phyloP scores from a whole-genome alignment of 23 red algal genomes.

The Gracilaria caudata region DNA sequence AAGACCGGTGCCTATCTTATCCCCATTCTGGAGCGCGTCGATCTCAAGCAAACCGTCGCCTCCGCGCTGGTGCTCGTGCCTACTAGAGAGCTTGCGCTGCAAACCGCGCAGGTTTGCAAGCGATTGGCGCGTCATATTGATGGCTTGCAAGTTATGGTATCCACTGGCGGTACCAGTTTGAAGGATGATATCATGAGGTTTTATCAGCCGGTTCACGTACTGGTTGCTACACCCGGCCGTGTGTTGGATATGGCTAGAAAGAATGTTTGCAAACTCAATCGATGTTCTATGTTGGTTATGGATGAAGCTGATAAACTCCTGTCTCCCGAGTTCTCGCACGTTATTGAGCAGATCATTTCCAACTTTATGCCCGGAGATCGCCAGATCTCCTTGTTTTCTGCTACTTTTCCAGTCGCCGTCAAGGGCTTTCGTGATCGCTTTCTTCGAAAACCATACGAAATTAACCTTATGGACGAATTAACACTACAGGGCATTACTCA shows the following conservation, averaged over 20 bases:
- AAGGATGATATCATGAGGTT: slow-evolving; percentile 98
- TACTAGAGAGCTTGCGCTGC: slow-evolving; percentile 93
- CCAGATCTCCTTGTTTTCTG: slow-evolving; percentile 95
- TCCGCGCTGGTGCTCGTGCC: slow-evolving; percentile 90
- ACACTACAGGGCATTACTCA: slow-evolving; percentile 94
- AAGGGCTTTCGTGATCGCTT: slow-evolving; percentile 92
- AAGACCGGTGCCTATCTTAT: slow-evolving; percentile 97
- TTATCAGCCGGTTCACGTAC: slow-evolving; percentile 93
- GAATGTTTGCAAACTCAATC: slow-evolving; percentile 80
- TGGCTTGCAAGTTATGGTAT: slow-evolving; percentile 89
- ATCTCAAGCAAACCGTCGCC: slow-evolving; percentile 67
- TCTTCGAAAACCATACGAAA: slow-evolving; percentile 88
- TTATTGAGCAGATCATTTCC: slow-evolving; percentile 86
- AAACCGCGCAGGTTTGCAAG: slow-evolving; percentile 93
- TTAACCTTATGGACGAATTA: slow-evolving; percentile 99
- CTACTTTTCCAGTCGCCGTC: slow-evolving; percentile 95
- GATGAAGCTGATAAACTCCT: slow-evolving; percentile 98
- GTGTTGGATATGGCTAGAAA: slow-evolving; percentile 95
- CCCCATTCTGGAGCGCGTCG: slow-evolving; percentile 89
- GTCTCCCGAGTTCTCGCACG: slow-evolving; percentile 84
- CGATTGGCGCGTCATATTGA: slow-evolving; percentile 87
- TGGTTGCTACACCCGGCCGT: slow-evolving; percentile 91
- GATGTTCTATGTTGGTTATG: slow-evolving; percentile 85
- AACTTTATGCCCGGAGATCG: slow-evolving; percentile 80
- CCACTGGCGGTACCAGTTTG: slow-evolving; percentile 92